phyloP scores from a whole-genome alignment of 1,139 yeast genomes.

The Groenewaldozyma sp. region DNA sequence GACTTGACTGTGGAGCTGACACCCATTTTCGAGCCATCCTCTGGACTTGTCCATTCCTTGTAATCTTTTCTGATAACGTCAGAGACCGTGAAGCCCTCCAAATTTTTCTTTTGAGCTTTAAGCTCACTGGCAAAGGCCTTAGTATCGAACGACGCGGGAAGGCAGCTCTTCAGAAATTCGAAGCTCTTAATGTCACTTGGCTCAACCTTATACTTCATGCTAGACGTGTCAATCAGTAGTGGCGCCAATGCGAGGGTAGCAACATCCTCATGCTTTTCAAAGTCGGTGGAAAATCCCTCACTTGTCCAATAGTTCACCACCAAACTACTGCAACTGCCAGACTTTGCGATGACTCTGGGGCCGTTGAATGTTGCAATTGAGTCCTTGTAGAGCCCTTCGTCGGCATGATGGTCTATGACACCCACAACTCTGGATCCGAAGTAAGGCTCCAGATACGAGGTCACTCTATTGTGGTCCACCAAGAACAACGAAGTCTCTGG shows the following conservation, averaged over 20 bases:
- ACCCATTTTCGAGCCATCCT: conserved; percentile 40
- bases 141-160: conserved; percentile 10
- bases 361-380: conserved; percentile 23
- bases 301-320: conserved; percentile 54
- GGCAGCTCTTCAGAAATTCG: conserved; percentile 26
- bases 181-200: conserved; percentile 43
- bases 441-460: conserved; percentile 38
- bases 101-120: conserved; percentile 50
- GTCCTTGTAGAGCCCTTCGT: conserved; percentile 43
- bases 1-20: conserved; percentile 69
- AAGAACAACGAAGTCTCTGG: conserved; percentile 39
- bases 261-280: conserved; percentile 28
- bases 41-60: conserved; percentile 48
- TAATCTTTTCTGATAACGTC: conserved; percentile 76
- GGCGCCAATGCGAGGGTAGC: conserved; percentile 54
- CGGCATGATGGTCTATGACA: conserved; percentile 83
- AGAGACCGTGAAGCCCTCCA: conserved; percentile 45
- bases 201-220: conserved; percentile 51
- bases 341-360: conserved; percentile 52
- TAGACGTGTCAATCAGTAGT: conserved; percentile 61
- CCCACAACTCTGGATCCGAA: conserved; percentile 37
- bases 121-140: conserved; percentile 34
- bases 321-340: conserved; percentile 75
- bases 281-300: conserved; percentile 2
- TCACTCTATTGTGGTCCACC: conserved; percentile 77